Percentiles rank a stretch among this genome's conserved stretches.
Conservation (phyloP, 495 filamentous ascomycete genomes). For the Cudoniella acicularis region DNA sequence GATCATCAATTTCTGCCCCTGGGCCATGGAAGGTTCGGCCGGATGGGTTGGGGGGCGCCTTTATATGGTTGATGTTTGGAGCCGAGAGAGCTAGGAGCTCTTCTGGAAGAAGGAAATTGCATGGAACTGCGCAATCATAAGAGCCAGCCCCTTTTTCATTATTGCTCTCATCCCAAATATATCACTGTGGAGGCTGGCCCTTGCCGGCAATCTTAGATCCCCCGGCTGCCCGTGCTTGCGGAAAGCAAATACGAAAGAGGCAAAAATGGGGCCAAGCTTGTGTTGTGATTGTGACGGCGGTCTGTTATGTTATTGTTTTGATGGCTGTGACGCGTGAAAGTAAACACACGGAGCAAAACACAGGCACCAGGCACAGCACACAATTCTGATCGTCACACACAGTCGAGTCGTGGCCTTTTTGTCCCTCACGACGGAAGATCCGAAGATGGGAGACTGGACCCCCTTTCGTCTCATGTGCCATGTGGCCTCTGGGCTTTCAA, state of each 20-base stretch:
- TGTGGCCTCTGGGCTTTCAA: background rate
- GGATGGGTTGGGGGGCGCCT: background rate
- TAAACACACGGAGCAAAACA: background rate
- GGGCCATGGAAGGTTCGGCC: background rate
- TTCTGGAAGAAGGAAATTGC: background rate
- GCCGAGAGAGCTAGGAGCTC: background rate
- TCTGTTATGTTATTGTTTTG: slow-evolving; percentile 3
- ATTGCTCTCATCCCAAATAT: background rate
- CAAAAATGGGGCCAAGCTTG: background rate
- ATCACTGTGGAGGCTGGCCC: background rate
- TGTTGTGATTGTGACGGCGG: slow-evolving; percentile 1
- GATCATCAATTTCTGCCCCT: background rate
- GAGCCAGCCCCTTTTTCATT: background rate
- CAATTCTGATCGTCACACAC: no score
- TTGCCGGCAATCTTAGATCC: slow-evolving; percentile 12
- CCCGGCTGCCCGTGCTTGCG: slow-evolving; percentile 1
- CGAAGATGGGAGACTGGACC: background rate
- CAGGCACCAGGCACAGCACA: background rate
- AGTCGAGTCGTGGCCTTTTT: no score
- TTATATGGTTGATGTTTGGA: background rate
- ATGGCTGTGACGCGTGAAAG: background rate
- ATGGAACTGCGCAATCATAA: background rate
- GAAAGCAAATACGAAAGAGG: slow-evolving; percentile 8
- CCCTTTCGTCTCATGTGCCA: background rate
- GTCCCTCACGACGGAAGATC: background rate